phyloP scores from a whole-genome alignment of 2,329 filamentous ascomycete species.

The Nemania serpens region DNA sequence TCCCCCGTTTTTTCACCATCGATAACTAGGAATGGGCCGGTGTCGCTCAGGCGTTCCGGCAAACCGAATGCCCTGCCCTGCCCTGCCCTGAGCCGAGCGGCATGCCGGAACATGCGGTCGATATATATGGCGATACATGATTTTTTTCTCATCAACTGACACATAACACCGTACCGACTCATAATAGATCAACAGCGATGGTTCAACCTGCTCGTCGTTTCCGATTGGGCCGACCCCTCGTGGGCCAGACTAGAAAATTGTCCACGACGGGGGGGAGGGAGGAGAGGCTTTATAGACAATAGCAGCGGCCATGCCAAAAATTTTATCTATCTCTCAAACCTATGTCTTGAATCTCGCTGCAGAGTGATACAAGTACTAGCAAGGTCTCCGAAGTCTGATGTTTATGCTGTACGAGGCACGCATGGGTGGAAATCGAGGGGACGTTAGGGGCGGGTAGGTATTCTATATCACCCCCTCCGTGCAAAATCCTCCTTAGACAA shows the following conservation, averaged over 20 bases:
- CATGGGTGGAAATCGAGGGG: no score
- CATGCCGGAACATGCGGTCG: conserved; percentile 20
- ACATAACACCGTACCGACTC: conserved; percentile 31
- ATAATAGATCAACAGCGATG: conserved; percentile 32
- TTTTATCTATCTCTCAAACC: conserved; percentile 7
- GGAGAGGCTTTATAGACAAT: conserved; percentile 21
- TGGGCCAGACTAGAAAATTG: conserved; percentile 10
- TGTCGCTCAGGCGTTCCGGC: conserved; percentile 14
- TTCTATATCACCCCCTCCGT: no score
- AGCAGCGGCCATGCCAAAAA: conserved; percentile 19
- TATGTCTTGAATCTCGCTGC: not conserved
- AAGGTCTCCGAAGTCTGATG: no score
- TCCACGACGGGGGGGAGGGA: conserved; percentile 2
- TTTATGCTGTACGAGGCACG: no score
- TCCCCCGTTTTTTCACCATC: conserved; percentile 12
- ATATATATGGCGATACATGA: conserved; percentile 21
- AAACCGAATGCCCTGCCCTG: conserved; percentile 19
- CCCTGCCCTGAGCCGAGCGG: conserved; percentile 12
- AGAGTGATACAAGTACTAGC: not conserved
- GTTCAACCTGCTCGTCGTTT: conserved; percentile 26
- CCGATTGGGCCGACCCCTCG: conserved; percentile 16
- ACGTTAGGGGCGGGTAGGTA: no score
- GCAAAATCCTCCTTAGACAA: no score
- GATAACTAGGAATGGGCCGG: conserved; percentile 7
- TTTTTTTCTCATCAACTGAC: conserved; percentile 21